A percentile compares a stretch with the other conserved stretches of the same genome.
phyloP scores from a whole-genome alignment of 176 grass and related monocot genomes.

The Zizania latifolia region DNA sequence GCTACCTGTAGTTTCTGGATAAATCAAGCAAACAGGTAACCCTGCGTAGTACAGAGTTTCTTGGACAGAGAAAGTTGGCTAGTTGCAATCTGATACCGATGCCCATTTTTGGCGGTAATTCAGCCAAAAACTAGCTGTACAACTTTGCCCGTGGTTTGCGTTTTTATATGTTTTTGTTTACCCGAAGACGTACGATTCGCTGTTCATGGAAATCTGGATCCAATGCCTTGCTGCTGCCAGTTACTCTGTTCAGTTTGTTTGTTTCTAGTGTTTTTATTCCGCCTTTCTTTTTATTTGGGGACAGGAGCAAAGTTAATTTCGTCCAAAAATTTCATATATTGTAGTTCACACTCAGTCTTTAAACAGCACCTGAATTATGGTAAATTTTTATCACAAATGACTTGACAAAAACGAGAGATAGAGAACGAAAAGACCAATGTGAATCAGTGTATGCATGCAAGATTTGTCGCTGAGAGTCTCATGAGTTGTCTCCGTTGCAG shows the following conservation, averaged over 20 bases:
- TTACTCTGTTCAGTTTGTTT: neutral
- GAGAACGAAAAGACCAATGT: neutral
- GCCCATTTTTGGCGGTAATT: neutral
- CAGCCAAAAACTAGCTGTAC: neutral
- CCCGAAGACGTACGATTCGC: neutral
- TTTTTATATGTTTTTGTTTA: neutral
- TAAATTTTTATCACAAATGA: too few species aligned
- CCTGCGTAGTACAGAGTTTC: neutral
- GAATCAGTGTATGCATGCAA: neutral
- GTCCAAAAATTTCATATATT: too few species aligned
- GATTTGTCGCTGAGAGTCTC: neutral
- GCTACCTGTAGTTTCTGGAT: neutral
- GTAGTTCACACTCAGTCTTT: too few species aligned
- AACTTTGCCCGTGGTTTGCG: neutral
- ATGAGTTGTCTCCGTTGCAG: conserved; percentile 27
- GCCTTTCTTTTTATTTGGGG: neutral
- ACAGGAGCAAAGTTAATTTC: too few species aligned
- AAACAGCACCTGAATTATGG: too few species aligned
- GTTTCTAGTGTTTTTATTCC: neutral
- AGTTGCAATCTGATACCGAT: neutral
- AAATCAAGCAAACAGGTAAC: neutral
- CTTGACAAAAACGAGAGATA: too few species aligned
- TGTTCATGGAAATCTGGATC: conserved; percentile 10
- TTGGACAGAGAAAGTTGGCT: neutral
- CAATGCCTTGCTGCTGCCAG: neutral